Percentiles rank a stretch among this genome's conserved stretches.
phyloP scores from a whole-genome alignment of 768 basidiomycete species.

The Exidia glandulosa region DNA sequence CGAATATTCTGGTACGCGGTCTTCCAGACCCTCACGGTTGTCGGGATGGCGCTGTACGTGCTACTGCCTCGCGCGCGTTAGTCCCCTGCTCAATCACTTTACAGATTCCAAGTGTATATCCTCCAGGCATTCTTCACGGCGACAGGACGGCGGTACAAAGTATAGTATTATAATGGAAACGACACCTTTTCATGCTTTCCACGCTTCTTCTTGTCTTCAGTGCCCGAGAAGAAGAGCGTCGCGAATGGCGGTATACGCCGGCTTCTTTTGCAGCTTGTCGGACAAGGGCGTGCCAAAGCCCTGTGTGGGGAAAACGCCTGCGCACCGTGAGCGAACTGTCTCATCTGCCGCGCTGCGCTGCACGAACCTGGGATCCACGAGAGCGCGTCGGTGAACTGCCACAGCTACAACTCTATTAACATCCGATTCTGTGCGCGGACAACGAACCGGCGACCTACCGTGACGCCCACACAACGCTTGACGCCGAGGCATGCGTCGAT shows the following conservation, averaged over 20 bases:
- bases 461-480: not conserved
- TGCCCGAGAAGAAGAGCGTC: not conserved
- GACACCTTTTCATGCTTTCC: not conserved
- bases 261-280: not conserved
- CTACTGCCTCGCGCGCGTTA: not conserved
- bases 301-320: not conserved
- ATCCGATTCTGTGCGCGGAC: too few relatives aligned
- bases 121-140: constrained; percentile 96
- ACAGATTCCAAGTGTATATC: constrained; percentile 79
- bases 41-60: constrained; percentile 80
- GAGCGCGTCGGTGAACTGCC: not conserved
- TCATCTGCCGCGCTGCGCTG: not conserved
- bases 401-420: too few relatives aligned
- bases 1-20: constrained; percentile 92
- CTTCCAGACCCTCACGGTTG: constrained; percentile 63
- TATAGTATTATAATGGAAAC: constrained; percentile 32
- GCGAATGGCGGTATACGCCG: not conserved
- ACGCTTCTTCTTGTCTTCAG: too few relatives aligned
- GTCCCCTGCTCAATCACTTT: constrained; percentile 4
- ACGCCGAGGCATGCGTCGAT: not conserved
- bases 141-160: constrained; percentile 82
- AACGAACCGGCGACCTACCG: not conserved
- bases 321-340: not conserved
- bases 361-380: not conserved
- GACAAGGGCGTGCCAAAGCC: not conserved